Percentiles rank a stretch among this genome's conserved stretches.
phyloP scores from a whole-genome alignment of 768 basidiomycete genomes.

The Auriculariales sp. region DNA sequence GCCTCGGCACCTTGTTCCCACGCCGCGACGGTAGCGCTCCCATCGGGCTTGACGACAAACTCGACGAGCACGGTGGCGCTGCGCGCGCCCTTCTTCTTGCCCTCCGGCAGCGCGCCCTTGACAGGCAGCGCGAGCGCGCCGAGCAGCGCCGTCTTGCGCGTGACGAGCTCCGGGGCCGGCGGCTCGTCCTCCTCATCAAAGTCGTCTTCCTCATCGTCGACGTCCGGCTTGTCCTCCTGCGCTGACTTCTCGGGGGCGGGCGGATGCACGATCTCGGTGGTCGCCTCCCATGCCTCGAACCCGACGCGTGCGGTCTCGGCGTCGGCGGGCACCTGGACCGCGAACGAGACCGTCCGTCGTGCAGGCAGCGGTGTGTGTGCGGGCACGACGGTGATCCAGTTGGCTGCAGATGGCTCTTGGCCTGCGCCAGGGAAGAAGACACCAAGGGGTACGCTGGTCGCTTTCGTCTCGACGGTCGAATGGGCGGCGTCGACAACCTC shows the following conservation, averaged over 20 bases:
- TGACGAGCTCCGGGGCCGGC: background rate
- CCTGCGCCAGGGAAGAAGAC: conserved; percentile 45
- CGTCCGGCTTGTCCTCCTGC: conserved; percentile 28
- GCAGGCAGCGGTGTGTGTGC: conserved; percentile 61
- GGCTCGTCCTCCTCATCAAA: conserved; percentile 28
- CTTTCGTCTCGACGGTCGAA: conserved; percentile 29
- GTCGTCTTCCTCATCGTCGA: conserved; percentile 31
- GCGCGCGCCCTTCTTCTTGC: conserved; percentile 32
- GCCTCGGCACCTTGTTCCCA: conserved; percentile 16
- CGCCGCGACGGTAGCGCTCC: conserved; percentile 23
- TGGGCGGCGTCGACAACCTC: conserved; percentile 37
- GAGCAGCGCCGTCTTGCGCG: background rate
- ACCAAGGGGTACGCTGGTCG: conserved; percentile 50
- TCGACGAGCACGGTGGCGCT: conserved; percentile 36
- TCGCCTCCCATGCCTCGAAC: conserved; percentile 68
- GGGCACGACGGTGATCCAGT: conserved; percentile 51
- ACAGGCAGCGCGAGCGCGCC: background rate
- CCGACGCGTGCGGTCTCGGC: conserved; percentile 30
- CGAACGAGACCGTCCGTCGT: conserved; percentile 42
- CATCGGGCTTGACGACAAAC: conserved; percentile 19
- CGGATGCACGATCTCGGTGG: conserved; percentile 31
- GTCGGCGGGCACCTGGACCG: conserved; percentile 32
- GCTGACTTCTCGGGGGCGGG: conserved; percentile 29
- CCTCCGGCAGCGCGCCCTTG: no score
- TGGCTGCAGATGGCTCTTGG: conserved; percentile 18